These are phyloP conservation scores for Ensete glaucum DNA, from an alignment of 176 grass and related monocot genomes.

Conservation along the genomic window DNA sequence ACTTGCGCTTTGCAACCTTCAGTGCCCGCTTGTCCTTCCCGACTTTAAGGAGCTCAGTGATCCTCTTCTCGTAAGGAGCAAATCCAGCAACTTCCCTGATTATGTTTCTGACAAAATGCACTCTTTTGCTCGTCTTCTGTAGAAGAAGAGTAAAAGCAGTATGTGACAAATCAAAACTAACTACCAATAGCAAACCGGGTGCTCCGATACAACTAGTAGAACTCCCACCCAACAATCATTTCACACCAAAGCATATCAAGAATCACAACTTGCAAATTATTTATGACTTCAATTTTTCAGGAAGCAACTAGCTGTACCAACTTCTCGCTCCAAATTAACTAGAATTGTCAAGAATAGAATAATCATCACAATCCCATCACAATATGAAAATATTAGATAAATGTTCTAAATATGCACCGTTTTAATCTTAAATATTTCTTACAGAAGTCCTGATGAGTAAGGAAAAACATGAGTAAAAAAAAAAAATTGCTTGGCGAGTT, in stretches of 20 bases:
- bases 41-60: conserved; percentile 62
- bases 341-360: not conserved
- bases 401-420: not conserved
- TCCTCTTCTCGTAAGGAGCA: conserved; percentile 46
- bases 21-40: conserved; percentile 55
- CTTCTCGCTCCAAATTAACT: not conserved
- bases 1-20: conserved; percentile 50
- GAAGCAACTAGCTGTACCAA: not conserved
- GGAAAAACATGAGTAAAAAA: not conserved
- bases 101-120: conserved; percentile 34
- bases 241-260: not conserved
- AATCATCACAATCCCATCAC: not conserved
- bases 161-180: not conserved
- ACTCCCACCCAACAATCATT: not conserved
- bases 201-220: not conserved
- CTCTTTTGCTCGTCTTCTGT: conserved; percentile 42
- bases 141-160: not conserved
- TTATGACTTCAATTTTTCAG: not conserved
- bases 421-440: not conserved
- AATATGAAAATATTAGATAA: not conserved
- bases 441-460: not conserved
- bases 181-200: not conserved
- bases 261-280: not conserved
- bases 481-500: too few relatives aligned
- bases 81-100: conserved; percentile 60